Percentiles rank a stretch among this genome's conserved stretches.
Evolutionary conservation across 1,284 basidiomycete genomes (phyloP).

Genomic region (Cutaneotrichosporon sp.): DNA sequence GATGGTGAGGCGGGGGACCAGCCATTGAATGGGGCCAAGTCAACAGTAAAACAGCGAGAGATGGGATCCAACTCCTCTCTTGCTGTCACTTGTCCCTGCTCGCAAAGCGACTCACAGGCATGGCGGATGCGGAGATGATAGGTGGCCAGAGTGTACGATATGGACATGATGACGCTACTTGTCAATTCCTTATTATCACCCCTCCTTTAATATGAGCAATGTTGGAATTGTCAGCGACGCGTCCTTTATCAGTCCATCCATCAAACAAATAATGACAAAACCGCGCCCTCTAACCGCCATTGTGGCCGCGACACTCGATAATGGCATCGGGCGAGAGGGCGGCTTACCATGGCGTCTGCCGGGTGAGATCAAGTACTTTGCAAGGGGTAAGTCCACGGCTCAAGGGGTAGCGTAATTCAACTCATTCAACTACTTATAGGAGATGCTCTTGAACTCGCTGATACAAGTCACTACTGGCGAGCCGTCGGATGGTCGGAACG

Average conservation of each 20-base stretch:
- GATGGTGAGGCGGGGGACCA: too few relatives aligned
- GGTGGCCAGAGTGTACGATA: neutral
- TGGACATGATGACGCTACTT: neutral
- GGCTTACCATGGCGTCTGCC: constrained; percentile 84
- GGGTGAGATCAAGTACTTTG: constrained; percentile 92
- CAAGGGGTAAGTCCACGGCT: constrained; percentile 55
- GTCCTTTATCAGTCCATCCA: neutral
- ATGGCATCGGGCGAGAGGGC: constrained; percentile 80
- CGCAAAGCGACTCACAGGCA: neutral
- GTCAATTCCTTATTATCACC: constrained; percentile 3
- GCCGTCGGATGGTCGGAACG: constrained; percentile 58
- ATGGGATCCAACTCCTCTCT: too few relatives aligned
- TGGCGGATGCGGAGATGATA: neutral
- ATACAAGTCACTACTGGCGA: constrained; percentile 49
- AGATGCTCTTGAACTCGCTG: too few relatives aligned
- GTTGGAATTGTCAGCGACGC: constrained; percentile 4
- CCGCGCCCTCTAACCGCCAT: constrained; percentile 69
- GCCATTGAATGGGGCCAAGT: too few relatives aligned
- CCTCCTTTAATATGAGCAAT: constrained; percentile 3
- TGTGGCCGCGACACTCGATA: constrained; percentile 81
- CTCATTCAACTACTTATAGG: too few relatives aligned
- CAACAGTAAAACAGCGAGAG: too few relatives aligned
- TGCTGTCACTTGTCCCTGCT: too few relatives aligned
- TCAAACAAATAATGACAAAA: constrained; percentile 6
- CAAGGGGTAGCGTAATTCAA: too few relatives aligned